Base-by-base conservation (phyloP, 345 rosid genomes). In the Euphorbia peplus region DNA sequence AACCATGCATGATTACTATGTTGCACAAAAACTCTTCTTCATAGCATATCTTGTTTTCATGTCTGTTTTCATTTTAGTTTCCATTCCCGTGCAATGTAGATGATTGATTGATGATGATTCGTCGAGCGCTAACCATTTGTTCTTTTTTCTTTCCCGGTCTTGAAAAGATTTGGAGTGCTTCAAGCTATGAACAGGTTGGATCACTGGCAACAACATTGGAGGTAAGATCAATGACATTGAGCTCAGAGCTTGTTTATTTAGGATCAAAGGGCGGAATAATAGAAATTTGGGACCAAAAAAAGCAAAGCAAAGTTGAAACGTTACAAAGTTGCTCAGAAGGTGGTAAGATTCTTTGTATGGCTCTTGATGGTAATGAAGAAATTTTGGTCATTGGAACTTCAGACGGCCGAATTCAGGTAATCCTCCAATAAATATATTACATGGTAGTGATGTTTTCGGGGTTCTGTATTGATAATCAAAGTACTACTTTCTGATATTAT, bases 221-320 rank as follows among this genome's bases (percentile, higher is more conserved):
- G 64, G 83, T 84, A 30, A 70, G 89, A 48, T 72, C 84, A 0
- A 84, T 88, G 75, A 73, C 73, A 24, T 56, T 84, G 63, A 84
- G 86, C 78, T 77, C 88, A 0, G 90, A 86, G 68, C 80, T 86
- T 1, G 63, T 88, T 18, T 86, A 88, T 68, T 69, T 88, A 74
- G 93, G 90, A 5, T 83, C 86, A 74, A 88, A 82, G 24, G 85
- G 76, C 66, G 93, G 93, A 71, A 57, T 8, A 2, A 79, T 86
- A 12, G 93, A 88, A 70, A 79, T 84, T 44, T 88, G 93, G 93
- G 85, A 86, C 72, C 74, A 58, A 32, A 84, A 88, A 81, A 84
- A 78, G 73, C 86, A 70, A 13, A 83, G 16, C 28, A 84, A 67
- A 70, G 69, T 84, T 0, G 90, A 84, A 41, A 76, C 78, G 4